A percentile compares a stretch with the other conserved stretches of the same genome.
These are phyloP conservation scores for Cystofilobasidium capitatum DNA, from an alignment of 768 basidiomycete genomes.

Conservation along the genomic window DNA sequence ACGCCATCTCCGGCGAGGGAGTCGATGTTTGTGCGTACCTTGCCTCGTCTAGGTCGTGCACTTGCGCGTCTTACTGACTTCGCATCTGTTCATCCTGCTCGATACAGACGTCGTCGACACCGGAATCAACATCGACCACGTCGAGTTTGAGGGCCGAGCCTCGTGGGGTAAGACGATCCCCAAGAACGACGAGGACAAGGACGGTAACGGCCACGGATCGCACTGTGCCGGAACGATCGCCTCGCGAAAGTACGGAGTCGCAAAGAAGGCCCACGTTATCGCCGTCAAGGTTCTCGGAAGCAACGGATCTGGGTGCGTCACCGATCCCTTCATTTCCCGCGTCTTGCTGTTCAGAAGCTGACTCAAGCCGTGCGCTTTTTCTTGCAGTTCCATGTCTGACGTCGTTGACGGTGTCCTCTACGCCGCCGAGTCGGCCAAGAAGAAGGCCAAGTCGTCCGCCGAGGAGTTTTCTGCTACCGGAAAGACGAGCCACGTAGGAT, in stretches of 20 bases:
- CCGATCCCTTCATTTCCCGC: slow-evolving; percentile 30
- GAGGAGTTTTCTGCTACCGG: slow-evolving; percentile 63
- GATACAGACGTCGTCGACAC: slow-evolving; percentile 47
- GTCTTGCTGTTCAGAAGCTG: background rate
- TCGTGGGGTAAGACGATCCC: slow-evolving; percentile 90
- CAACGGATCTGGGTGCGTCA: slow-evolving; percentile 65
- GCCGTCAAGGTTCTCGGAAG: slow-evolving; percentile 58
- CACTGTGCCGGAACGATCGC: slow-evolving; percentile 95
- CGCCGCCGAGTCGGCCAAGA: slow-evolving; percentile 49
- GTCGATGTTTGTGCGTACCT: slow-evolving; percentile 60
- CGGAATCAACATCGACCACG: slow-evolving; percentile 76
- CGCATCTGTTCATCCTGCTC: background rate
- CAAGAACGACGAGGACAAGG: slow-evolving; percentile 63
- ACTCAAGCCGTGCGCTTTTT: background rate
- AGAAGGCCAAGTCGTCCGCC: slow-evolving; percentile 53
- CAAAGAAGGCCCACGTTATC: slow-evolving; percentile 67
- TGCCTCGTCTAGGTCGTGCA: background rate
- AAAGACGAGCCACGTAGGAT: slow-evolving; percentile 73
- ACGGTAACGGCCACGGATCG: slow-evolving; percentile 85
- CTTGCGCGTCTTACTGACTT: background rate
- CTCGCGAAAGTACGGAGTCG: slow-evolving; percentile 86
- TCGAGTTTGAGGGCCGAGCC: slow-evolving; percentile 72
- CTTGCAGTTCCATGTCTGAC: slow-evolving; percentile 60
- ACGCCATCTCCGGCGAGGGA: slow-evolving; percentile 67
- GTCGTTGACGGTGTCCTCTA: slow-evolving; percentile 61